Evolutionary conservation across 441 rosid genomes (phyloP), one percentile per base, ranked within the genome.

Genomic region (Brassica balearica): DNA sequence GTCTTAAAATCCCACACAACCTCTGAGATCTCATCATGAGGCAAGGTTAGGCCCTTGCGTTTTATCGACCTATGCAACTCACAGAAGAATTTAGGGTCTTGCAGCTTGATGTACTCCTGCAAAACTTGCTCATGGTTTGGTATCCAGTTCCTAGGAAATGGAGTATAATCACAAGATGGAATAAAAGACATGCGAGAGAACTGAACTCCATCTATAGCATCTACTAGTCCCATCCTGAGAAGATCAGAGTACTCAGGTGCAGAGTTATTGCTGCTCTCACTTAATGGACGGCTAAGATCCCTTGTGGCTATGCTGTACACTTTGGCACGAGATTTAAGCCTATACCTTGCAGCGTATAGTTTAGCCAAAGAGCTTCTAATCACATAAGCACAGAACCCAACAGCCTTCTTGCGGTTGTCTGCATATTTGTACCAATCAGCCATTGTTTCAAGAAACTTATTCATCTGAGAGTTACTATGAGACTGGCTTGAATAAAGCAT

Each of bases 401-500:
- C 93, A 69, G 92, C 89, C 83, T 93, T 93, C 87, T 92, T 96
- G 60, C 97, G 88, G 43, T 96, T 96, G 80, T 96, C 99, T 32
- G 99, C 98, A 76, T 89, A 96, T 77, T 86, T 86, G 71, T 96
- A 96, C 97, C 99, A 96, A 80, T 96, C 98, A 79, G 99, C 99
- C 93, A 93, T 87, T 71, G 98, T 90, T 85, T 96, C 99, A 64
- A 96, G 97, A 83, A 93, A 91, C 87, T 93, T 96, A 81, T 96
- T 96, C 99, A 96, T 93, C 84, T 93, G 99, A n/a, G 98, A 85
- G 83, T 93, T 96, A 61, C 91, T 88, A 86, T 93, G 99, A 82
- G 99, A 95, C 85, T 96, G 99, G 86, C 97, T 88, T 5, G 98
- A 96, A 85, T 91, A 96, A 32, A 96, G 93, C 99, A 96, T 93